Conservation (phyloP, 129 eudicot species). For the Chrysanthemum makinoi region DNA sequence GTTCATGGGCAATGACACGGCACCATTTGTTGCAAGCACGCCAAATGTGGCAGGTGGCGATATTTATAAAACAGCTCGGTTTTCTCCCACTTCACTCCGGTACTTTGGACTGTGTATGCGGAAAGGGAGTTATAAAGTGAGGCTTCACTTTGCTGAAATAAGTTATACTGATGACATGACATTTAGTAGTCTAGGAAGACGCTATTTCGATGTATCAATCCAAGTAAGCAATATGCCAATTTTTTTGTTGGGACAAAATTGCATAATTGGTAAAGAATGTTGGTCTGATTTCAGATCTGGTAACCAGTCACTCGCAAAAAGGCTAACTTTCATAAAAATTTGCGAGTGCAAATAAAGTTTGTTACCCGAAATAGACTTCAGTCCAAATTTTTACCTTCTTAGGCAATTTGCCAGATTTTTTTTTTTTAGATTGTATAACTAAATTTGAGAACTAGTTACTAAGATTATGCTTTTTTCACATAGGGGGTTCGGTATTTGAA, state of each 20-base stretch:
- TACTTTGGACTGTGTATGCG: slow-evolving; percentile 57
- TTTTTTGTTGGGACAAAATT: background rate
- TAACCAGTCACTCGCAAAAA: background rate
- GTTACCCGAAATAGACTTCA: background rate
- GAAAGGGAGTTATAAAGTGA: slow-evolving; percentile 34
- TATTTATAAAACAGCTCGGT: slow-evolving; percentile 57
- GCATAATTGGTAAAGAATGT: background rate
- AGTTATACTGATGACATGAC: slow-evolving; percentile 48
- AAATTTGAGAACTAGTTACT: slow-evolving; percentile 1
- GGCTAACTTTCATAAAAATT: background rate
- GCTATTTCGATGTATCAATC: slow-evolving; percentile 71
- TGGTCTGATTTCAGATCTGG: background rate
- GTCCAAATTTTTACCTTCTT: background rate
- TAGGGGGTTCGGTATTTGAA: slow-evolving; percentile 56
- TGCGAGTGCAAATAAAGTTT: background rate
- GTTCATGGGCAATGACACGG: slow-evolving; percentile 38
- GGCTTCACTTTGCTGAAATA: slow-evolving; percentile 88
- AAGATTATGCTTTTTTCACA: slow-evolving; percentile 15
- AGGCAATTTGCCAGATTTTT: background rate
- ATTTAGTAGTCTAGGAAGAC: slow-evolving; percentile 63
- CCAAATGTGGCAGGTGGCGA: slow-evolving; percentile 33
- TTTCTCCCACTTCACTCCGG: slow-evolving; percentile 58
- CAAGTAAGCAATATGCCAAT: slow-evolving; percentile 54
- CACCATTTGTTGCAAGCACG: slow-evolving; percentile 23
- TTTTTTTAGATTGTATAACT: background rate